These are phyloP conservation scores for Phytophthora tentaculata DNA, from an alignment of 352 stramenopile genomes.

Conservation along the genomic window DNA sequence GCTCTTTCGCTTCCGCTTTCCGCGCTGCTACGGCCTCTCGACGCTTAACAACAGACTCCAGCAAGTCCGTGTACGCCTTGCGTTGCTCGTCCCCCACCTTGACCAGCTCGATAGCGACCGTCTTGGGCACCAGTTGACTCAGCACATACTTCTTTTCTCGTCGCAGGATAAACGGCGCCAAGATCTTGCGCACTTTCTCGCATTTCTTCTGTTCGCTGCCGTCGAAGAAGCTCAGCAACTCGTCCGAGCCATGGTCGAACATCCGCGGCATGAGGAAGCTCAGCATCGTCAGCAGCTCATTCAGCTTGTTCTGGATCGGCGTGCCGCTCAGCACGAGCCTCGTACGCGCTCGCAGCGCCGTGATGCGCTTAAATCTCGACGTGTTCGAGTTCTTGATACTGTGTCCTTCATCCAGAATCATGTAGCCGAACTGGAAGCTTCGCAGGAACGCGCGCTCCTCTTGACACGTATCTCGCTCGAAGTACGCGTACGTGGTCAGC, in stretches of 20 bases:
- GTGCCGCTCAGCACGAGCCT: slow-evolving; percentile 88
- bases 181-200: slow-evolving; percentile 90
- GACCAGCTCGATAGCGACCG: slow-evolving; percentile 83
- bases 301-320: slow-evolving; percentile 92
- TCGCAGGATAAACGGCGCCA: slow-evolving; percentile 97
- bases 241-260: slow-evolving; percentile 86
- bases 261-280: slow-evolving; percentile 93
- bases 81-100: slow-evolving; percentile 76
- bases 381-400: slow-evolving; percentile 93
- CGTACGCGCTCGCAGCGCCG: slow-evolving; percentile 72
- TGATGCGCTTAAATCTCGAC: slow-evolving; percentile 90
- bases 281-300: slow-evolving; percentile 88
- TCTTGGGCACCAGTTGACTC: slow-evolving; percentile 91
- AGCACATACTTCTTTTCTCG: slow-evolving; percentile 97
- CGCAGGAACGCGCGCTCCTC: slow-evolving; percentile 85
- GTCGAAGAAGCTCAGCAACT: slow-evolving; percentile 84
- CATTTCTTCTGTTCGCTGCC: slow-evolving; percentile 82
- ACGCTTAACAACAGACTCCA: slow-evolving; percentile 72
- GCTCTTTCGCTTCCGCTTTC: slow-evolving; percentile 61
- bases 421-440: slow-evolving; percentile 89
- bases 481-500: slow-evolving; percentile 93
- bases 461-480: slow-evolving; percentile 86
- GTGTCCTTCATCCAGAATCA: slow-evolving; percentile 94
- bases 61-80: slow-evolving; percentile 87
- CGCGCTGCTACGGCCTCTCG: slow-evolving; percentile 53